These are phyloP conservation scores for Odonthalia washingtoniensis DNA, from an alignment of 31 red algal species.

Conservation along the genomic window DNA sequence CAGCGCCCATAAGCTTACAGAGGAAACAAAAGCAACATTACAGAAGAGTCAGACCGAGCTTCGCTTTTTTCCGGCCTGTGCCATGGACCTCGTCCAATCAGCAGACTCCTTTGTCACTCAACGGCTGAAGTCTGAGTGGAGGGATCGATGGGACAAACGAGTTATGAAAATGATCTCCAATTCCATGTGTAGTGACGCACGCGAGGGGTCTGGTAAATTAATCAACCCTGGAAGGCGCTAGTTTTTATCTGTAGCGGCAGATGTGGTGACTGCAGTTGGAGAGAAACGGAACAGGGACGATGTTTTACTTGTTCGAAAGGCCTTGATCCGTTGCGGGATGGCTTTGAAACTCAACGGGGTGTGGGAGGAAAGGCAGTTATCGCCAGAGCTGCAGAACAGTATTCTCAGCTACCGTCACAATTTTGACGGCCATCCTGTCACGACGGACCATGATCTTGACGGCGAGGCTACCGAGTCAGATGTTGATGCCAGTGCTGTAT, in stretches of 20 bases:
- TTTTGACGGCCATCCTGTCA: not conserved
- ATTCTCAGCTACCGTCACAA: not conserved
- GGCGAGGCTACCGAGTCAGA: too few relatives aligned
- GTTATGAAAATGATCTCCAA: not conserved
- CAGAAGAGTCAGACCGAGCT: conserved; percentile 8
- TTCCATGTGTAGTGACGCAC: not conserved
- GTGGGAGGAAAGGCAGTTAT: conserved; percentile 8
- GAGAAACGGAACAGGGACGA: not conserved
- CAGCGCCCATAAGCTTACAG: conserved; percentile 10
- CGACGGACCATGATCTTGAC: too few relatives aligned
- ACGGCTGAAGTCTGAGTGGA: conserved; percentile 26
- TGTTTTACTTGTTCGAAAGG: not conserved
- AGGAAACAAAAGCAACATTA: not conserved
- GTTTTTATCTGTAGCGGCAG: not conserved
- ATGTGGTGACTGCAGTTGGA: not conserved
- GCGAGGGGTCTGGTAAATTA: not conserved
- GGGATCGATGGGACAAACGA: conserved; percentile 4
- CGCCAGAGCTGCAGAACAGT: not conserved
- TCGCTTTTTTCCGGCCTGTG: conserved; percentile 23
- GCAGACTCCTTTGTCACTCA: conserved; percentile 49
- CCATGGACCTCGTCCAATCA: conserved; percentile 28
- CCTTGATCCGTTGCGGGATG: conserved; percentile 19
- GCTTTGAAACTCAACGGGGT: not conserved
- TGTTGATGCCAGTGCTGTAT: too few relatives aligned
- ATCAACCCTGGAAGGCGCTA: conserved; percentile 27